Evolutionary conservation across 2,329 filamentous ascomycete species (phyloP), one percentile per base, ranked within the genome.

Genomic region (Fusarium buxicola): DNA sequence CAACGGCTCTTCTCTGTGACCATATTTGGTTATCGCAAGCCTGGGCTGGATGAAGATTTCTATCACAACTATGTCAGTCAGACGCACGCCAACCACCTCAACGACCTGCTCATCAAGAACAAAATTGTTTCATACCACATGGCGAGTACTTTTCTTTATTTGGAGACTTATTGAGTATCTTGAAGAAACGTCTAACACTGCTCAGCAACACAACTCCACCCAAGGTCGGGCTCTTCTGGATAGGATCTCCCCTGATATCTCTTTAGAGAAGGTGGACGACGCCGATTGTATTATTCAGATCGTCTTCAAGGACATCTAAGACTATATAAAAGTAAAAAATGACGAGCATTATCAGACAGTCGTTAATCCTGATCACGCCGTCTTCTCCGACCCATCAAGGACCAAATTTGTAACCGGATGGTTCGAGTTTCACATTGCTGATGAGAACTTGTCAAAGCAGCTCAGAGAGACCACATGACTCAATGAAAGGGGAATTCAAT

Each of bases 101-200:
- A 63, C 15, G 60, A 63, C 7, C 44, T 69, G 18, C 60, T 69
- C 25, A 39, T 65, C 36, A 58, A 68, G 45, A 68, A 69, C 46
- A 54, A 58, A 24, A 69, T 69, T 25, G 55, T 65, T 15, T 68
- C 65, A 7, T 69, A 67, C 32, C 64, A 66, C 16, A 69, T 68
- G 67, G 63, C 48, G 41, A 38, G 51, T 36, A 8, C 5, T 6
- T 27, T 24, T 8, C 13, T n/a, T 1, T 11, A 10, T 8, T 7
- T n/a, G 9, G 12, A 7, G 7, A 7, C 12, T 7, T n/a, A 11
- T 12, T 5, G 10, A 30, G 7, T 4, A 11, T 9, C 9, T 15
- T n/a, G 15, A 21, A 16, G 27, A 10, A 2, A 10, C 16, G 10
- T 13, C 32, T 28, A 59, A 58, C 40, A 54, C 27, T 18, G 12